Evolutionary conservation across 2,329 filamentous ascomycete genomes (phyloP).

Genomic region (Tolypocladium album): DNA sequence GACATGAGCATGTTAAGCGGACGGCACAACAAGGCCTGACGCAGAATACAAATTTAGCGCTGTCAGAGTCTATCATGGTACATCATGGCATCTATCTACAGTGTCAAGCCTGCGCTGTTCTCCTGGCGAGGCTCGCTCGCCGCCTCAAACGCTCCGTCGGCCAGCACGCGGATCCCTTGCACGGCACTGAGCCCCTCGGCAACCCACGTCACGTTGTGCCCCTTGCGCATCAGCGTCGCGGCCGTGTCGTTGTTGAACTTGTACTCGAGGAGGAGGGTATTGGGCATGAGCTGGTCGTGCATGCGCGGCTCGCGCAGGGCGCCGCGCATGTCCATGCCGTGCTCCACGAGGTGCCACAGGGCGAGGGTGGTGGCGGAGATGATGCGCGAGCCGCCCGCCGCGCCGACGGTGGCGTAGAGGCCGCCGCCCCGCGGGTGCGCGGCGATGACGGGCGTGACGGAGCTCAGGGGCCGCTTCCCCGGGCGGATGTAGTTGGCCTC

Average conservation of each 20-base stretch:
- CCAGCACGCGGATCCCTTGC: slow-evolving; percentile 53
- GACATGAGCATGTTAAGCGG: not conserved
- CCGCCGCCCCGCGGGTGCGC: slow-evolving; percentile 45
- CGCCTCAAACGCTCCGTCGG: slow-evolving; percentile 65
- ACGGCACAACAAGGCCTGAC: not conserved
- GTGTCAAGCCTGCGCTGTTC: slow-evolving; percentile 54
- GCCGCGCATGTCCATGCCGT: slow-evolving; percentile 42
- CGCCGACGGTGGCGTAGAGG: slow-evolving; percentile 60
- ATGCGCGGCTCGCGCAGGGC: slow-evolving; percentile 58
- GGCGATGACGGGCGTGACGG: slow-evolving; percentile 69
- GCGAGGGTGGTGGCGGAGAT: slow-evolving; percentile 70
- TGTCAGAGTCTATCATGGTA: not conserved
- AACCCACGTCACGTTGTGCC: slow-evolving; percentile 65
- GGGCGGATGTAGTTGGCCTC: slow-evolving; percentile 73
- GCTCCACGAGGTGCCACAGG: slow-evolving; percentile 62
- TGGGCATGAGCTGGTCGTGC: slow-evolving; percentile 75
- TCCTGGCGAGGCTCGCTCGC: slow-evolving; percentile 65
- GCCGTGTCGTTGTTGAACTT: slow-evolving; percentile 55
- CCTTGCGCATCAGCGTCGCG: slow-evolving; percentile 48
- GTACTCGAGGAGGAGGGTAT: slow-evolving; percentile 57
- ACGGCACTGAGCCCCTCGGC: slow-evolving; percentile 54
- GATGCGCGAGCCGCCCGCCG: slow-evolving; percentile 74
- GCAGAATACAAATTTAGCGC: not conserved
- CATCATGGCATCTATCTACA: slow-evolving; percentile 12
- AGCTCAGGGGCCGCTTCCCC: slow-evolving; percentile 73